These are phyloP conservation scores for Castanopsis chinensis DNA, from an alignment of 306 rosid species.

Conservation along the genomic window DNA sequence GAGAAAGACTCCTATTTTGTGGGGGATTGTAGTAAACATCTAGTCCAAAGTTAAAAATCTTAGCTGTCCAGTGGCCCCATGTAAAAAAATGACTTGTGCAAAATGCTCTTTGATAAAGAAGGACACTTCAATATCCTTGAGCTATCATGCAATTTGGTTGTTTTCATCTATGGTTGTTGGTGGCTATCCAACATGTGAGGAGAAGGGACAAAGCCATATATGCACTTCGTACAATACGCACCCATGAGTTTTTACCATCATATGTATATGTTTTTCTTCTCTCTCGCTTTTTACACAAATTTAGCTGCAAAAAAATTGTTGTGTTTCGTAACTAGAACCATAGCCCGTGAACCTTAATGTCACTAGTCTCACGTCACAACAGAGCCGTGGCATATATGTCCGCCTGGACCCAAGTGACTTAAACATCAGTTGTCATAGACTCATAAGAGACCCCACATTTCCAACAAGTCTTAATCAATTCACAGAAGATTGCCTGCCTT, in stretches of 20 bases:
- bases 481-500: slow-evolving; percentile 11
- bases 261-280: background rate
- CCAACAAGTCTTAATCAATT: slow-evolving; percentile 13
- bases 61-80: slow-evolving; percentile 20
- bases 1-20: slow-evolving; percentile 32
- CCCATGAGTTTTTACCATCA: slow-evolving; percentile 27
- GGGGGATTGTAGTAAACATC: slow-evolving; percentile 17
- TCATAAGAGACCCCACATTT: slow-evolving; percentile 26
- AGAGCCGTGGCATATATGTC: slow-evolving; percentile 25
- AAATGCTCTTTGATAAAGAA: slow-evolving; percentile 18
- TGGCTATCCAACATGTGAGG: slow-evolving; percentile 71
- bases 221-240: slow-evolving; percentile 30
- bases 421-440: slow-evolving; percentile 24
- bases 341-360: slow-evolving; percentile 71
- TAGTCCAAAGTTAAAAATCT: slow-evolving; percentile 6
- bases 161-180: slow-evolving; percentile 37
- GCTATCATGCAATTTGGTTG: slow-evolving; percentile 42
- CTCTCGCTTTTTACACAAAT: slow-evolving; percentile 1
- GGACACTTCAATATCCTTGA: slow-evolving; percentile 4
- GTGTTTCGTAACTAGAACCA: slow-evolving; percentile 34
- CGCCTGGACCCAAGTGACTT: slow-evolving; percentile 20
- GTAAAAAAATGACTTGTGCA: slow-evolving; percentile 15
- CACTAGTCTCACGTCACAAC: slow-evolving; percentile 48
- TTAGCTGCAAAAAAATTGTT: slow-evolving; percentile 19
- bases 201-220: slow-evolving; percentile 51